Conservation (phyloP, 257 asterid genomes). For the Solanum peruvianum region DNA sequence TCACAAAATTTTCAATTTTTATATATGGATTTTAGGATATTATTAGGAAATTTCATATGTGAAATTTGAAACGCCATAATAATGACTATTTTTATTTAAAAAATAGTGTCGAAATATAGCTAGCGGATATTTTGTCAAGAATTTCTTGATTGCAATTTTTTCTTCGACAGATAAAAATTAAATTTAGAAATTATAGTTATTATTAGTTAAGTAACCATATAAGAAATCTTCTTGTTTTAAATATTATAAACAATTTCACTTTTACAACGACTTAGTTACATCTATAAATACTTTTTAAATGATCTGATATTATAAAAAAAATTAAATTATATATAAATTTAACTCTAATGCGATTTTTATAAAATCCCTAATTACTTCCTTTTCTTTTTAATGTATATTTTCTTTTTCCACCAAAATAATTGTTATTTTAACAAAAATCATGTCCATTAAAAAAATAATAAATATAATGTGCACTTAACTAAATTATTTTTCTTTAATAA, state of each 20-base stretch:
- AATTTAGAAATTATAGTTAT: background rate
- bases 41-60: background rate
- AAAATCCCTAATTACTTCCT: background rate
- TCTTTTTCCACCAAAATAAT: background rate
- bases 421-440: background rate
- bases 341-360: background rate
- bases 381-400: background rate
- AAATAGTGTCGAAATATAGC: background rate
- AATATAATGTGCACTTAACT: no score
- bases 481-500: background rate
- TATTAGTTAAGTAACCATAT: background rate
- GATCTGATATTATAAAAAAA: background rate
- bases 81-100: background rate
- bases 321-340: background rate
- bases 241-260: background rate
- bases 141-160: background rate
- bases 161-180: background rate
- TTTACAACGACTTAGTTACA: no score
- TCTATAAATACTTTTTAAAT: no score
- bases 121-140: background rate
- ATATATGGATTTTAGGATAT: background rate
- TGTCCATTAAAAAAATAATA: background rate
- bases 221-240: background rate
- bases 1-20: background rate
- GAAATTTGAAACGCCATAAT: background rate